Conservation (phyloP, 345 rosid species). For the Lumnitzera racemosa region DNA sequence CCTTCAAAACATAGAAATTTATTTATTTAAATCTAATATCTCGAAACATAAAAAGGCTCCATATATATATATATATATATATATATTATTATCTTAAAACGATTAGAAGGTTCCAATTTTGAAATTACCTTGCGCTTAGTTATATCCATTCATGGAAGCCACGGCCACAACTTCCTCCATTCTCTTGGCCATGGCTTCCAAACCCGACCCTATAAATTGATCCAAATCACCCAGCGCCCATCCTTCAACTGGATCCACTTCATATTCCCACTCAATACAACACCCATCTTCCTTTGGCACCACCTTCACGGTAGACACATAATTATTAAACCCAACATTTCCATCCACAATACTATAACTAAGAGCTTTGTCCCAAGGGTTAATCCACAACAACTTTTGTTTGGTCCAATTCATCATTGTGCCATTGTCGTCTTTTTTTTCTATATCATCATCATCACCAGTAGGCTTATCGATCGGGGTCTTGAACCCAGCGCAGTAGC, state of each 20-base stretch:
- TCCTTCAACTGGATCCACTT: slow-evolving; percentile 31
- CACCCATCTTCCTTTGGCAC: slow-evolving; percentile 19
- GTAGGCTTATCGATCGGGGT: slow-evolving; percentile 21
- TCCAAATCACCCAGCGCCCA: slow-evolving; percentile 36
- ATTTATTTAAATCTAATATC: too few species aligned
- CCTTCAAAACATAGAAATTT: too few species aligned
- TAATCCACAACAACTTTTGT: slow-evolving; percentile 35
- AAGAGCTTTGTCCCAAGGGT: slow-evolving; percentile 15
- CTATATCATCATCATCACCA: background rate
- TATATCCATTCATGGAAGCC: too few species aligned
- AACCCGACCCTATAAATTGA: slow-evolving; percentile 20
- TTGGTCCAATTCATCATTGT: slow-evolving; percentile 28
- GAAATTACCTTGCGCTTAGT: too few species aligned
- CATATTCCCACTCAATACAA: slow-evolving; percentile 31
- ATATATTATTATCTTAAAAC: too few species aligned
- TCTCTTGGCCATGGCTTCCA: slow-evolving; percentile 36
- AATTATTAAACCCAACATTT: slow-evolving; percentile 31
- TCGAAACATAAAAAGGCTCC: too few species aligned
- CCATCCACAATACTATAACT: slow-evolving; percentile 29
- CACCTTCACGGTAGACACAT: slow-evolving; percentile 26
- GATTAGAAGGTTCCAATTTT: too few species aligned
- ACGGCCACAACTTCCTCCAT: slow-evolving; percentile 25
- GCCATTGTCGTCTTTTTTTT: too few species aligned
- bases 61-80: too few species aligned
- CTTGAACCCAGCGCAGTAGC: slow-evolving; percentile 45